Evolutionary conservation across 257 asterid genomes (phyloP), one percentile per base, ranked within the genome.

Genomic region (Cynanchum wilfordii): DNA sequence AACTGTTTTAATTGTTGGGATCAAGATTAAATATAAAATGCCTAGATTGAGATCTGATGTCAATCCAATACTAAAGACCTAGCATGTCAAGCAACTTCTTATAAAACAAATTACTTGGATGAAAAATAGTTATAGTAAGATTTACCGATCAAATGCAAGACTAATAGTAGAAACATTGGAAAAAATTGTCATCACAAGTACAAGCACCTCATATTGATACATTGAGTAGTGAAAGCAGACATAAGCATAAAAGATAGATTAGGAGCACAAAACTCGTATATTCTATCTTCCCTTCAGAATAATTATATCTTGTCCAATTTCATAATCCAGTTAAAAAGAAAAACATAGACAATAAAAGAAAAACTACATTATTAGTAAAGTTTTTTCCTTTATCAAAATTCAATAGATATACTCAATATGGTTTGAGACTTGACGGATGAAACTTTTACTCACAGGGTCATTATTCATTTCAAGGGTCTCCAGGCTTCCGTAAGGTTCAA

Each of bases 401-500:
- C 49, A 69, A 51, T 20, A n/a, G 6, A 50, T 25, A 45, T 16
- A 25, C 54, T 30, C 10, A 17, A 27, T 13, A 47, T 50, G 42
- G 27, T 69, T 12, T 13, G 51, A 11, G 17, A 69, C 16, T 17
- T 7, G 52, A 68, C 45, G 72, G 66, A 80, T 68, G 27, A 11
- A 57, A 57, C 66, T 52, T 47, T 66, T 60, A 75, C 88, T 65
- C 83, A 93, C 99, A 73, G 72, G 71, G 60, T 89, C 86, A 70
- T 79, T 77, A 42, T 82, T 89, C 80, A 75, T 79, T 75, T 84
- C 88, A 70, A 76, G 71, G 70, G 76, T 82, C 59, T 87, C 75
- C 55, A 77, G 74, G 66, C 79, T 78, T 40, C 76, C 78, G 80
- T 86, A 90, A 68, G 82, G 77, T 70, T 86, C 93, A 73, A 94